A percentile compares a stretch with the other conserved stretches of the same genome.
These are phyloP conservation scores for Aspergillus carbonarius DNA, from an alignment of 2,329 filamentous ascomycete genomes.

Conservation along the genomic window DNA sequence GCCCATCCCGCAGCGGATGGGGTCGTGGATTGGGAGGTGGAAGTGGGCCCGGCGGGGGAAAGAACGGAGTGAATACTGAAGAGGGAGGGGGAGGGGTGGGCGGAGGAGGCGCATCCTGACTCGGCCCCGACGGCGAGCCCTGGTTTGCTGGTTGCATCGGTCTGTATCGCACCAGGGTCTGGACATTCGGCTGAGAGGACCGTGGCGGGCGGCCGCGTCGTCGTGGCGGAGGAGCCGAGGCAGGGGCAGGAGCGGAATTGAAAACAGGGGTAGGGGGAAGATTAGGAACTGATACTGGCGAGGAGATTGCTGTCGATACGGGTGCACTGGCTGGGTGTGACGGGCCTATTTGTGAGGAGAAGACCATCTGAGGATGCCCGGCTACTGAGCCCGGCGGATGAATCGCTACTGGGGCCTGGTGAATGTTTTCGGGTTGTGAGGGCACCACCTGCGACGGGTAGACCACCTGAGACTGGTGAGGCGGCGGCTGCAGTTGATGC, in stretches of 20 bases:
- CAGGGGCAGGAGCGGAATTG: background rate
- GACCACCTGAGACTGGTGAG: background rate
- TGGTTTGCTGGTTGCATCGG: background rate
- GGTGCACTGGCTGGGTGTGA: background rate
- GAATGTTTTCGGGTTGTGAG: background rate
- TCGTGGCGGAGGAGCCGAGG: background rate
- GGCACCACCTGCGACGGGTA: background rate
- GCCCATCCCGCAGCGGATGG: constrained; percentile 48
- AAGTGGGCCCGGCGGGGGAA: constrained; percentile 36
- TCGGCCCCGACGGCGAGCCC: too few species aligned
- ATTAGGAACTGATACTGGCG: background rate
- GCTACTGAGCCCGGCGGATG: background rate
- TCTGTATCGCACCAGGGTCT: background rate
- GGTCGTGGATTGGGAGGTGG: constrained; percentile 43
- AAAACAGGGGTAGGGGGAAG: background rate
- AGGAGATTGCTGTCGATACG: background rate
- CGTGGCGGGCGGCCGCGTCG: background rate
- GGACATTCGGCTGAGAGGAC: background rate
- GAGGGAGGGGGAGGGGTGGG: background rate
- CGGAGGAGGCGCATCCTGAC: background rate
- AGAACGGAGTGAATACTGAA: constrained; percentile 17
- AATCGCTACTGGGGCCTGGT: background rate
- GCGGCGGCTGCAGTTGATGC: background rate
- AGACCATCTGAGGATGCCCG: background rate
- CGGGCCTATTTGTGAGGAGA: constrained; percentile 2